Evolutionary conservation across 179 eudicot genomes (phyloP), one percentile per base, ranked within the genome.

Genomic region (Heliamphora pulchella): DNA sequence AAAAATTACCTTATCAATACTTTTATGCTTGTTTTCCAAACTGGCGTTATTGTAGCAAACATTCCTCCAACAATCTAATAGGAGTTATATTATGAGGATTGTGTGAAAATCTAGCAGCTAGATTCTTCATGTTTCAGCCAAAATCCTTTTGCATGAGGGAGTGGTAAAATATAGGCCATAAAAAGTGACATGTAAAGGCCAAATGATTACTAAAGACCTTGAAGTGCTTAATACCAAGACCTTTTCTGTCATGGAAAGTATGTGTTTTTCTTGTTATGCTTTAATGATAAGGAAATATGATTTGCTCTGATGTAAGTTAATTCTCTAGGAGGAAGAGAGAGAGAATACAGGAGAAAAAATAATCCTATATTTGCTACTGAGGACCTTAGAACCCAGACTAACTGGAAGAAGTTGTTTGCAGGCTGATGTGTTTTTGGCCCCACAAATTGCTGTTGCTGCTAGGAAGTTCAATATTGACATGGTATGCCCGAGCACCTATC

Each of bases 361-460:
- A 13, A 71, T 53, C 46, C 1, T 57, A 44, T 55, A 31, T 75
- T 73, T 55, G 57, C 65, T 15, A 66, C 62, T 14, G 22, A 15
- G 46, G 47, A 65, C 13, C 43, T 68, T 54, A 50, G 70, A 54
- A 70, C 54, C 48, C 54, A 13, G 15, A 57, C 81, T 79, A 41
- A 78, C 73, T 5, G 55, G 41, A 57, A n/a, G 55, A 47, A 58
- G 48, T 67, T 46, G 65, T 51, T 67, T 81, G 82, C 91, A 90
- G 93, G 93, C 88, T 82, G 93, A 90, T 81, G 93, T 90, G 48
- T 89, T 89, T 79, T 83, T 89, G 82, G 93, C 91, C 65, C 93
- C 93, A 18, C 90, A 90, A 81, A 81, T 90, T 53, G 88, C 90
- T 62, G 51, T 83, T 54, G 88, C 90, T n/a, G 71, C 84, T 50